These are phyloP conservation scores for Globisporangium cystogenes DNA, from an alignment of 352 stramenopile species.

Conservation along the genomic window DNA sequence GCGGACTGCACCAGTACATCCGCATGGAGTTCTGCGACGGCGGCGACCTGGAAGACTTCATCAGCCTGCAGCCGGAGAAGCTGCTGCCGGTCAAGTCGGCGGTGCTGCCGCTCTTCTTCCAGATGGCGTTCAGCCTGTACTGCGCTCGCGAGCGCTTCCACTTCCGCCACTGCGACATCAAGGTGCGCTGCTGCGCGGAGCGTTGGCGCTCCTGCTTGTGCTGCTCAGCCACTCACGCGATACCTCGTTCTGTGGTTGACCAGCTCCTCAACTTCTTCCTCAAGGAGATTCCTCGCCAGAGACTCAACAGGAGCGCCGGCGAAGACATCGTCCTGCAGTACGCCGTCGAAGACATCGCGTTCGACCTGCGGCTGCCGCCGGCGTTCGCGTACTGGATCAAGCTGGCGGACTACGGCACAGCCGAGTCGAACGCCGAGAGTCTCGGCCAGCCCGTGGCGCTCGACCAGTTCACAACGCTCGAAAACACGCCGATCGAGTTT, in stretches of 20 bases:
- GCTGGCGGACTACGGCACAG: slow-evolving; percentile 97
- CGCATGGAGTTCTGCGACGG: slow-evolving; percentile 97
- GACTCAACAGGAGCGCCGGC: slow-evolving; percentile 20
- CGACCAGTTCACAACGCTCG: slow-evolving; percentile 96
- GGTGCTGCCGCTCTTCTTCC: slow-evolving; percentile 91
- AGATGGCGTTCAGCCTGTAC: slow-evolving; percentile 97
- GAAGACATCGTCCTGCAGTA: slow-evolving; percentile 54
- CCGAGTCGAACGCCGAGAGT: slow-evolving; percentile 85
- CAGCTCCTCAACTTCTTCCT: slow-evolving; percentile 98
- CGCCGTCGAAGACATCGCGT: slow-evolving; percentile 40
- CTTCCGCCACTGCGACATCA: slow-evolving; percentile 98
- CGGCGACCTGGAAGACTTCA: slow-evolving; percentile 95
- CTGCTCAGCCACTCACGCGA: background rate
- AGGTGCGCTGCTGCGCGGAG: slow-evolving; percentile 37
- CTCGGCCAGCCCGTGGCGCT: slow-evolving; percentile 90
- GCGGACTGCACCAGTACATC: slow-evolving; percentile 92
- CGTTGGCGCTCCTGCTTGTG: slow-evolving; percentile 1
- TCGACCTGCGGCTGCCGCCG: slow-evolving; percentile 50
- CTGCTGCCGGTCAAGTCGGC: slow-evolving; percentile 42
- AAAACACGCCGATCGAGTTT: slow-evolving; percentile 97
- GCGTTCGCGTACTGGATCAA: slow-evolving; percentile 91
- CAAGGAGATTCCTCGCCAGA: slow-evolving; percentile 59
- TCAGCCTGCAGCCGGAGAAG: slow-evolving; percentile 80
- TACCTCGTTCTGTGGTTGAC: too few species aligned
- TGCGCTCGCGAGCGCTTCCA: slow-evolving; percentile 84